A percentile compares a stretch with the other conserved stretches of the same genome.
These are phyloP conservation scores for Croton laevigatus DNA, from an alignment of 441 rosid genomes.

Conservation along the genomic window DNA sequence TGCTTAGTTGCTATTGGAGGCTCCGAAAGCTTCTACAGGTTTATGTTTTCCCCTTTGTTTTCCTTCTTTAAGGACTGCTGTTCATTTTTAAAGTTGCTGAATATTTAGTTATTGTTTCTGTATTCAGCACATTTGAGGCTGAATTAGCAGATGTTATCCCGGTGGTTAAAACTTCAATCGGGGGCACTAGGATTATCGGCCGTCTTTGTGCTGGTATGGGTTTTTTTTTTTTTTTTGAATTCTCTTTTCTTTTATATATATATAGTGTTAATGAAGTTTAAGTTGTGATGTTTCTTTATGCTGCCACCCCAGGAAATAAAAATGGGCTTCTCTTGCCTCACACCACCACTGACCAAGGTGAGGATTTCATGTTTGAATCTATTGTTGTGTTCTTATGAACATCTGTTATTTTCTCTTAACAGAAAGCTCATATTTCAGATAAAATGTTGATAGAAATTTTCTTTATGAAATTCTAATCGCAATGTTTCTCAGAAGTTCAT, in stretches of 20 bases:
- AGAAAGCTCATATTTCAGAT: neutral
- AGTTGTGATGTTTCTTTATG: neutral
- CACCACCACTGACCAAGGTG: conserved; percentile 95
- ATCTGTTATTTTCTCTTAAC: neutral
- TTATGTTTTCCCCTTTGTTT: neutral
- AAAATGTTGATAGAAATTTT: neutral
- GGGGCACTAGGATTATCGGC: conserved; percentile 76
- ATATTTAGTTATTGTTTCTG: neutral
- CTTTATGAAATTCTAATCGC: neutral
- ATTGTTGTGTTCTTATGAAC: neutral
- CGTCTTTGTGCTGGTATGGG: conserved; percentile 78
- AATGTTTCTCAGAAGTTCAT: neutral
- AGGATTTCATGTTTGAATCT: conserved; percentile 2
- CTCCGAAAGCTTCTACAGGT: conserved; percentile 92
- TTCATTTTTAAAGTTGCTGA: neutral
- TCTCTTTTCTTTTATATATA: neutral
- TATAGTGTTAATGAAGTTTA: neutral
- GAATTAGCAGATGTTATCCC: conserved; percentile 83
- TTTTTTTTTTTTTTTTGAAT: neutral
- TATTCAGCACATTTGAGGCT: conserved; percentile 64
- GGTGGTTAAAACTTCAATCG: conserved; percentile 81
- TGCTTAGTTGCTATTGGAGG: conserved; percentile 93
- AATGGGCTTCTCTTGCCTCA: conserved; percentile 95
- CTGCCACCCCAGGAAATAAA: conserved; percentile 59
- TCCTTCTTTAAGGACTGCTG: neutral